phyloP scores from a whole-genome alignment of 192 early-diverging fungal genomes.

The Linnemannia elongata region DNA sequence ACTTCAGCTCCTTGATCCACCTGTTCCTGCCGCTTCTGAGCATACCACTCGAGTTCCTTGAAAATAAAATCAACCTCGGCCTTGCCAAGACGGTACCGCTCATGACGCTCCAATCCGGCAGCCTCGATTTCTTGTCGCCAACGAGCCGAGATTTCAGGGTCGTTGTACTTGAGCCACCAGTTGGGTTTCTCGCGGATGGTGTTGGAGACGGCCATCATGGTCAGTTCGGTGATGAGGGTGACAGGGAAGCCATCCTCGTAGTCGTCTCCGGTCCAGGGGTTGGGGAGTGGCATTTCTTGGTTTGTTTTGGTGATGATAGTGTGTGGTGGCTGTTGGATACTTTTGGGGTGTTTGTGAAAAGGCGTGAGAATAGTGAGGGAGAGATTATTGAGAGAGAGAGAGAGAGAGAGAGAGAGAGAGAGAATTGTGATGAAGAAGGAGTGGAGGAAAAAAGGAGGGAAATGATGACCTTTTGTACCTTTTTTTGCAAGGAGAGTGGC shows the following conservation, averaged over 20 bases:
- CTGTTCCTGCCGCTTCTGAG: conserved; percentile 3
- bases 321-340: not conserved
- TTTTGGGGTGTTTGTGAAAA: no score
- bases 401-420: no score
- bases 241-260: conserved; percentile 30
- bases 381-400: no score
- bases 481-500: no score
- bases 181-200: conserved; percentile 55
- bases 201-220: conserved; percentile 26
- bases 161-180: conserved; percentile 55
- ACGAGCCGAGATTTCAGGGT: conserved; percentile 25
- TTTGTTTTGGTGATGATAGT: not conserved
- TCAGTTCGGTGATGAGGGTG: conserved; percentile 30
- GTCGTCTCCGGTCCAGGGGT: conserved; percentile 34
- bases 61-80: conserved; percentile 26
- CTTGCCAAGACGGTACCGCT: conserved; percentile 16
- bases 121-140: conserved; percentile 23
- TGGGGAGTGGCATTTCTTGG: conserved; percentile 3
- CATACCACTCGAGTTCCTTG: conserved; percentile 45
- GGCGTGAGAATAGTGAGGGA: no score
- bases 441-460: no score
- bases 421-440: no score
- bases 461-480: no score
- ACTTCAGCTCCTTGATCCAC: not conserved
- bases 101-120: not conserved